phyloP scores from a whole-genome alignment of 306 rosid species.

The Purshia tridentata region DNA sequence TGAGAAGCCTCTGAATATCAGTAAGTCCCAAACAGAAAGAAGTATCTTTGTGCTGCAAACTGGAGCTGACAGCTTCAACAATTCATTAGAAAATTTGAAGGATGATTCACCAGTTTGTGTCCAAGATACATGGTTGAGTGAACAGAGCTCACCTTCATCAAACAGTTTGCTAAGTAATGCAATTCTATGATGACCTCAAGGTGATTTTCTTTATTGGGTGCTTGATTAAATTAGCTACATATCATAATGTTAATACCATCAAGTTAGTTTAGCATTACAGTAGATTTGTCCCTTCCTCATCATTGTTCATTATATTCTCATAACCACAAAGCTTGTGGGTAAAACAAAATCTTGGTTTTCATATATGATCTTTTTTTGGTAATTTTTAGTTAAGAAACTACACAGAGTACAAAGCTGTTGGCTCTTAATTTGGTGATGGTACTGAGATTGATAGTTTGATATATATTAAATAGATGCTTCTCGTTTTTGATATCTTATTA shows the following conservation, averaged over 20 bases:
- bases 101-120: constrained; percentile 60
- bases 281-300: background rate
- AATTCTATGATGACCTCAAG: constrained; percentile 28
- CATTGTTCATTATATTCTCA: background rate
- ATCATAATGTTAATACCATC: background rate
- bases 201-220: background rate
- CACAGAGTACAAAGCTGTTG: background rate
- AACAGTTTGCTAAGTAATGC: constrained; percentile 59
- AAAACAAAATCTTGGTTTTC: background rate
- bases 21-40: constrained; percentile 30
- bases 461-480: background rate
- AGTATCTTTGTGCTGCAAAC: constrained; percentile 24
- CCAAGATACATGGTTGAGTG: constrained; percentile 77
- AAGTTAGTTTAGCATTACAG: background rate
- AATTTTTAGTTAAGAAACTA: background rate
- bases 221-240: background rate
- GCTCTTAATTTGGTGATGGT: background rate
- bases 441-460: background rate
- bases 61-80: constrained; percentile 20
- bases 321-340: background rate
- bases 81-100: constrained; percentile 35
- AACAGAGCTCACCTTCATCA: constrained; percentile 79
- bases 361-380: background rate
- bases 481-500: background rate
- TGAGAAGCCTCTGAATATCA: constrained; percentile 49